These are phyloP conservation scores for Colletotrichum costaricense DNA, from an alignment of 2,329 filamentous ascomycete species.

Conservation along the genomic window DNA sequence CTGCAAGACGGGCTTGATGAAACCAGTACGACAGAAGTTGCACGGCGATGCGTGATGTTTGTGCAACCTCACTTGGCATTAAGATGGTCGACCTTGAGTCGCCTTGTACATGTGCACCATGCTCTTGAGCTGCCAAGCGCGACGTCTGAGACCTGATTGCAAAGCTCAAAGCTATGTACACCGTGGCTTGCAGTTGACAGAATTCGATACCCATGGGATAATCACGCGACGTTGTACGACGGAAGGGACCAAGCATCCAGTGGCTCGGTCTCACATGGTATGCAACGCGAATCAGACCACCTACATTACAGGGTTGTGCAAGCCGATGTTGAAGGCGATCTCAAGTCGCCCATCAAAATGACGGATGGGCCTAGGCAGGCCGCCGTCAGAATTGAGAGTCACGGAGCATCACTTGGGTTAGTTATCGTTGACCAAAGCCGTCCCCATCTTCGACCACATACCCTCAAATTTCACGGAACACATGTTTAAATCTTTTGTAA, in stretches of 20 bases:
- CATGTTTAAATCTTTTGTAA: not conserved
- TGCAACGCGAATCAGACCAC: not conserved
- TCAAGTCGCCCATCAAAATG: not conserved
- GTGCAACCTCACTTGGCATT: constrained; percentile 1
- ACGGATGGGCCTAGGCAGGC: not conserved
- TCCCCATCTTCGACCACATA: not conserved
- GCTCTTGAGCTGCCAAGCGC: not conserved
- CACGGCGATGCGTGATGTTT: constrained; percentile 9
- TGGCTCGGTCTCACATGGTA: not conserved
- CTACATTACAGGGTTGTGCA: too few relatives aligned
- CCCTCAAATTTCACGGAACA: not conserved
- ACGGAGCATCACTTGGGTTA: not conserved
- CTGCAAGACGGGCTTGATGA: constrained; percentile 37
- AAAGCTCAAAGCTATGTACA: constrained; percentile 3
- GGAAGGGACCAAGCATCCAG: not conserved
- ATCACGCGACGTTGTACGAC: constrained; percentile 27
- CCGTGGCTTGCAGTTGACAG: constrained; percentile 25
- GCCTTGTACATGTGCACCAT: constrained; percentile 17
- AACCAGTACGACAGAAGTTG: constrained; percentile 4
- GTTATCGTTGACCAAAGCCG: not conserved
- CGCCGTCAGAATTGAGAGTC: not conserved
- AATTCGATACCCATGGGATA: constrained; percentile 6
- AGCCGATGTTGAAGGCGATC: not conserved
- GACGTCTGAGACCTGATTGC: not conserved
- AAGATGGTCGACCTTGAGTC: not conserved